Base-by-base conservation (phyloP, 2,329 filamentous ascomycete genomes). In the Ophiosphaerella narmari region DNA sequence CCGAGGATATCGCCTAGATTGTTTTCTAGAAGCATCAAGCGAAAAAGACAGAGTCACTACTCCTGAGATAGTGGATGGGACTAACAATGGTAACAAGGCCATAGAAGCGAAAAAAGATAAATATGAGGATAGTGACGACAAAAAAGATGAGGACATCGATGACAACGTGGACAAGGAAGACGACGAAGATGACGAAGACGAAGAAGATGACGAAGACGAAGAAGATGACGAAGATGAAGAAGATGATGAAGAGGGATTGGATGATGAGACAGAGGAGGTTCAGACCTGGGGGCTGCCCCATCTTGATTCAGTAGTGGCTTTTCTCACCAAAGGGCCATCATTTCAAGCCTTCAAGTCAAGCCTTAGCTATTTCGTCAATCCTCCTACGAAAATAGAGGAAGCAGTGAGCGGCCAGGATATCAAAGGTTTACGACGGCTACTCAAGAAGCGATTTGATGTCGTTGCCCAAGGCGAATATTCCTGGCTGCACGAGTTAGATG, bases 401-500 rank as follows among this genome's bases (percentile, higher is more conserved):
- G 36, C 36, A 2, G 4, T 38, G 2, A n/a, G 14, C 2, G 3
- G 2, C 3, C 7, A 16, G 4, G 23, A 38, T 3, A 18, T 38
- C 1, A 18, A 38, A 8, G 36, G 6, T 2, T 18, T 38, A 3
- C 36, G 7, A 8, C 11, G 4, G 12, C 7, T 38, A 7, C 14
- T 38, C 16, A 16, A 12, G 1, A 38, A 21, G 11, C 36, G 18
- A 18, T 23, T 38, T 38, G 16, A 38, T 2, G 18, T n/a, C 9
- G 36, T 38, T 18, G 36, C 36, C 18, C n/a, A 16, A 4, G 36
- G 36, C n/a, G 36, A 45, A n/a, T 50, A 50, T 37, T 4, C 31
- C 23, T 45, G 47, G 36, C 26, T 50, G 2, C 8, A n/a, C 5
- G 41, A 45, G 12, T 36, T 50, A 11, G 35, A 39, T 16, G 40